Evolutionary conservation across 148 eudicot species (phyloP).

Genomic region (Rhododendron ferrugineum): DNA sequence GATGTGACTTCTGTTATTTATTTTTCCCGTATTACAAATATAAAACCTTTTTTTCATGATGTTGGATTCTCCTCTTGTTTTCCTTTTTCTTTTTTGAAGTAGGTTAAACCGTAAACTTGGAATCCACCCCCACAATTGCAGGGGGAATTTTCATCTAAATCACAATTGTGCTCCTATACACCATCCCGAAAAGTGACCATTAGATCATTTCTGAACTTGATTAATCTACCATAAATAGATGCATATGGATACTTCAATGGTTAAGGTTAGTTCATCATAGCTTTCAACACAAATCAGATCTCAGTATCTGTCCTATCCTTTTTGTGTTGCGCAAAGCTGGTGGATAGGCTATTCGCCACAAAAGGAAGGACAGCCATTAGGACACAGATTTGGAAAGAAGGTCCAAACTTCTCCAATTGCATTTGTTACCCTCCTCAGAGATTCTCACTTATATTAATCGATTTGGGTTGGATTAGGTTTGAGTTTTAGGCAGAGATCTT

Average conservation of each 20-base stretch:
- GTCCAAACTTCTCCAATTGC: background rate
- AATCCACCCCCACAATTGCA: background rate
- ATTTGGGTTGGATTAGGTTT: background rate
- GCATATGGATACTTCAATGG: background rate
- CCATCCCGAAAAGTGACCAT: background rate
- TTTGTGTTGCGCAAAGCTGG: background rate
- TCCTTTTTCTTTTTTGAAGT: background rate
- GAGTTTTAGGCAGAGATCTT: background rate
- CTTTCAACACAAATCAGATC: background rate
- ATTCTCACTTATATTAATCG: background rate
- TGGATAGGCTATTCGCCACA: background rate
- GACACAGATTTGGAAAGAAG: background rate
- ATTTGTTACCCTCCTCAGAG: background rate
- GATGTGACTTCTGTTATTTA: background rate
- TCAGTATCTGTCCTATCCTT: background rate
- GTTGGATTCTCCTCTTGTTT: background rate
- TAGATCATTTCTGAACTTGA: background rate
- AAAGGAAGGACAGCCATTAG: background rate
- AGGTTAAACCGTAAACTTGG: background rate
- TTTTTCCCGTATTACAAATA: background rate
- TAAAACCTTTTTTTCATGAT: background rate
- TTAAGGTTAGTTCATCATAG: background rate
- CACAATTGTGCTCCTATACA: background rate
- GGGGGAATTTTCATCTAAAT: background rate
- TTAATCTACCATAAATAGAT: background rate